Conservation (phyloP, 2,329 filamentous ascomycete genomes). For the Triangularia verruculosa region DNA sequence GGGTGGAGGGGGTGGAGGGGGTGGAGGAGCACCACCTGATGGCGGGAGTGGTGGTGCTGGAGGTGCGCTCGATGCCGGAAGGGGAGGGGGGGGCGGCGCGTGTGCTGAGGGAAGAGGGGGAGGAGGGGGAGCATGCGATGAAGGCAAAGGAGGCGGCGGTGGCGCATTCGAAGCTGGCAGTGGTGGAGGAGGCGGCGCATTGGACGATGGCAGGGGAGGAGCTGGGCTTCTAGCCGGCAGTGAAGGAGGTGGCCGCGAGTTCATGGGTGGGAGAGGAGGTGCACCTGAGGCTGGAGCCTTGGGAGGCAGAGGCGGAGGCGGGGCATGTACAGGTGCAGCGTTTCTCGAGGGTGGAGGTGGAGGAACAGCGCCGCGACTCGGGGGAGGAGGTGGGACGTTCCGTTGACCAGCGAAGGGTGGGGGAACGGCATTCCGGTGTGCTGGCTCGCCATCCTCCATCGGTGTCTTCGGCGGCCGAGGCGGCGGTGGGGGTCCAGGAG, state of each 20-base stretch:
- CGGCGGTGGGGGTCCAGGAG: constrained; percentile 63
- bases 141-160: constrained; percentile 34
- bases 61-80: constrained; percentile 31
- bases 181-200: constrained; percentile 38
- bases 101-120: constrained; percentile 39
- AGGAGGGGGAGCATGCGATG: constrained; percentile 38
- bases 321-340: constrained; percentile 24
- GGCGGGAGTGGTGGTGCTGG: constrained; percentile 33
- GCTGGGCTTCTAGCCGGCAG: constrained; percentile 37
- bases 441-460: constrained; percentile 62
- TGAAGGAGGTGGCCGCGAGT: constrained; percentile 51
- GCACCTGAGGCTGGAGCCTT: constrained; percentile 45
- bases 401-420: constrained; percentile 72
- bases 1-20: constrained; percentile 35
- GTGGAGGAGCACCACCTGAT: constrained; percentile 33
- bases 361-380: constrained; percentile 67
- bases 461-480: constrained; percentile 68
- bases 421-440: constrained; percentile 69
- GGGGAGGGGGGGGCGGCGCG: constrained; percentile 37
- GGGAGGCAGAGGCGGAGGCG: constrained; percentile 45
- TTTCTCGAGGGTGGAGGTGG: constrained; percentile 62
- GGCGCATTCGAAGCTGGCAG: constrained; percentile 30
- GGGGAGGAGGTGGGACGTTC: constrained; percentile 71
- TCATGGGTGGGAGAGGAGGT: constrained; percentile 51
- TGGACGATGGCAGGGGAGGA: constrained; percentile 38